These are phyloP conservation scores for Daldinia sp. DNA, from an alignment of 2,329 filamentous ascomycete species.

Conservation along the genomic window DNA sequence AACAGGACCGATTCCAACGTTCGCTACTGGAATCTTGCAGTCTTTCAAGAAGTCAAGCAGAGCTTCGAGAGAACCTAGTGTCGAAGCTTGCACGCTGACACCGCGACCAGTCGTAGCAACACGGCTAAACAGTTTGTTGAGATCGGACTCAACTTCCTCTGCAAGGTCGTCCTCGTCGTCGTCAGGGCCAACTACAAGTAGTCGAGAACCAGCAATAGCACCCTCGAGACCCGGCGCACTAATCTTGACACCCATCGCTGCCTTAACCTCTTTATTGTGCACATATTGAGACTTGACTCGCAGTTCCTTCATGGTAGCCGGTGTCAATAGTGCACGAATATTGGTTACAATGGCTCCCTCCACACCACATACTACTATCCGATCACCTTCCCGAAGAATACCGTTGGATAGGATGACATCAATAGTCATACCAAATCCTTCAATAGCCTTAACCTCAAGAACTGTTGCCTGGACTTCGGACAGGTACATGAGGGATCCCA, in stretches of 20 bases:
- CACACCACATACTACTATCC: slow-evolving; percentile 95
- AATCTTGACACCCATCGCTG: slow-evolving; percentile 98
- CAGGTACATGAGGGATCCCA: slow-evolving; percentile 96
- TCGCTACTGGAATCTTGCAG: slow-evolving; percentile 96
- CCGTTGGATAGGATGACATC: slow-evolving; percentile 97
- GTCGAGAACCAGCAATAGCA: slow-evolving; percentile 93
- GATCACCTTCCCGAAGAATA: slow-evolving; percentile 92
- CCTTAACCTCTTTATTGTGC: slow-evolving; percentile 99
- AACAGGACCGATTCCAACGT: slow-evolving; percentile 96
- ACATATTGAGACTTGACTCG: slow-evolving; percentile 97
- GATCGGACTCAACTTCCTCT: slow-evolving; percentile 95
- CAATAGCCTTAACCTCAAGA: slow-evolving; percentile 98
- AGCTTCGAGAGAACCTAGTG: slow-evolving; percentile 95
- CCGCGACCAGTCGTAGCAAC: slow-evolving; percentile 93
- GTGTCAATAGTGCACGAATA: slow-evolving; percentile 92
- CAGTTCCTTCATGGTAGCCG: slow-evolving; percentile 90
- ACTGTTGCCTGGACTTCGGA: slow-evolving; percentile 98
- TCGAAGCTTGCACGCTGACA: slow-evolving; percentile 97
- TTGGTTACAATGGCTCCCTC: slow-evolving; percentile 96
- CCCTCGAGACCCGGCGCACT: slow-evolving; percentile 94
- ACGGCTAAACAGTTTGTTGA: slow-evolving; percentile 89
- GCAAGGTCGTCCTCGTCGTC: slow-evolving; percentile 97
- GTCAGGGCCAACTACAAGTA: slow-evolving; percentile 93
- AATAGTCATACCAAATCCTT: slow-evolving; percentile 98
- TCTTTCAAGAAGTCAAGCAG: slow-evolving; percentile 94